Conservation (phyloP, 192 early-diverging fungal species). For the Coemansia sp. region DNA sequence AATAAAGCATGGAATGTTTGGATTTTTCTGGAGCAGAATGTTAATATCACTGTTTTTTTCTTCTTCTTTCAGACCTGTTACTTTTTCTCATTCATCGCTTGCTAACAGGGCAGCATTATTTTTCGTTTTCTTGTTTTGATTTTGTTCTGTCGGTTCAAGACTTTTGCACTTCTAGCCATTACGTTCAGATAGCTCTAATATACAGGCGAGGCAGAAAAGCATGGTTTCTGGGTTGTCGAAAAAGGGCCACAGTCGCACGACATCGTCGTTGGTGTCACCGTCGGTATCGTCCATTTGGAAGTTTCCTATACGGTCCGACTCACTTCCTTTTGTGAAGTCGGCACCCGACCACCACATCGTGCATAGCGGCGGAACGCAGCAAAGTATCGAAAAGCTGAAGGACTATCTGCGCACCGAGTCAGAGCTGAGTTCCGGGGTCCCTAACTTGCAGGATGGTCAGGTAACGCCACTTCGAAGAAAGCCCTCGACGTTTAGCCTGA, state of each 20-base stretch:
- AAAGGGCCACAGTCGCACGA: conserved; percentile 5
- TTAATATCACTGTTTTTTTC: conserved; percentile 2
- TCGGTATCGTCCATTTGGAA: conserved; percentile 24
- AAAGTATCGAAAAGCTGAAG: conserved; percentile 37
- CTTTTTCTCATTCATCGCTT: not conserved
- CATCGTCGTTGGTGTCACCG: conserved; percentile 11
- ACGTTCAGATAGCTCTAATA: not conserved
- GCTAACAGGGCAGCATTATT: not conserved
- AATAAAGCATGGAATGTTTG: conserved; percentile 2
- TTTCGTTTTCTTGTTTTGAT: not conserved
- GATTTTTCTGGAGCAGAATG: not conserved
- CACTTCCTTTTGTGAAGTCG: conserved; percentile 19
- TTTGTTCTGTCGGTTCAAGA: too few species aligned
- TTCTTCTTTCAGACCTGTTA: not conserved
- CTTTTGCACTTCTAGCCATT: too few species aligned
- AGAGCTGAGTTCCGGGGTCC: conserved; percentile 11
- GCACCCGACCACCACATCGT: conserved; percentile 35
- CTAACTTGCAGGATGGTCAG: not conserved
- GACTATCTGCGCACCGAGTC: conserved; percentile 37
- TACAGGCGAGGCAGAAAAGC: not conserved
- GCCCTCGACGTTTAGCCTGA: conserved; percentile 3
- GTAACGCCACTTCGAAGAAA: not conserved
- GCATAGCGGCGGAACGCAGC: conserved; percentile 27
- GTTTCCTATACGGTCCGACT: conserved; percentile 37
- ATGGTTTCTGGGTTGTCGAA: conserved; percentile 35